phyloP scores from a whole-genome alignment of 257 asterid genomes.

The Eucommia ulmoides region DNA sequence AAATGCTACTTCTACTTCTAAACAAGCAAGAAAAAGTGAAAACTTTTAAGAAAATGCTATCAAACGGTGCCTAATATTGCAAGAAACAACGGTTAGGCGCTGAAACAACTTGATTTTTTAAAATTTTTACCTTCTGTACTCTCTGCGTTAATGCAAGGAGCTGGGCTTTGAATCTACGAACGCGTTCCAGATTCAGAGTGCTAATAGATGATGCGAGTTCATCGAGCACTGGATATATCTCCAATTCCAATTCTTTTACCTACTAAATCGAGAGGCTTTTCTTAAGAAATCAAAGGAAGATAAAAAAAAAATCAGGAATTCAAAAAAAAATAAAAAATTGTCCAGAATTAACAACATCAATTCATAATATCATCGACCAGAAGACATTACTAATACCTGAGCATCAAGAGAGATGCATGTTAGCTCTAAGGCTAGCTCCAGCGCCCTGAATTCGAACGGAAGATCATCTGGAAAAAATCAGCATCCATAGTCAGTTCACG shows the following conservation, averaged over 20 bases:
- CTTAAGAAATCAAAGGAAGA: no score
- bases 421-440: slow-evolving; percentile 94
- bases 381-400: slow-evolving; percentile 56
- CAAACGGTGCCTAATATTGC: not conserved
- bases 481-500: slow-evolving; percentile 18
- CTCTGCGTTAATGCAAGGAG: slow-evolving; percentile 93
- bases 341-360: not conserved
- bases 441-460: slow-evolving; percentile 92
- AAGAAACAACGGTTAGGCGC: not conserved
- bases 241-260: slow-evolving; percentile 86
- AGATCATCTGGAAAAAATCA: slow-evolving; percentile 65
- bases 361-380: no score
- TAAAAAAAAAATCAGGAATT: no score
- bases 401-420: slow-evolving; percentile 87
- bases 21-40: no score
- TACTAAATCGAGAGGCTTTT: slow-evolving; percentile 32
- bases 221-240: slow-evolving; percentile 87
- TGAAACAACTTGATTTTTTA: not conserved
- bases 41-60: no score
- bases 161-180: slow-evolving; percentile 89
- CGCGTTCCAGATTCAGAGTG: slow-evolving; percentile 92
- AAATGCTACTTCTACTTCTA: no score
- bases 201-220: slow-evolving; percentile 80
- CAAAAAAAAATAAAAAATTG: no score
- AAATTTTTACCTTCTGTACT: slow-evolving; percentile 68